Percentiles rank a stretch among this genome's conserved stretches.
Conservation (phyloP, 805 yeast species). For the Tetrapisispora phaffii region DNA sequence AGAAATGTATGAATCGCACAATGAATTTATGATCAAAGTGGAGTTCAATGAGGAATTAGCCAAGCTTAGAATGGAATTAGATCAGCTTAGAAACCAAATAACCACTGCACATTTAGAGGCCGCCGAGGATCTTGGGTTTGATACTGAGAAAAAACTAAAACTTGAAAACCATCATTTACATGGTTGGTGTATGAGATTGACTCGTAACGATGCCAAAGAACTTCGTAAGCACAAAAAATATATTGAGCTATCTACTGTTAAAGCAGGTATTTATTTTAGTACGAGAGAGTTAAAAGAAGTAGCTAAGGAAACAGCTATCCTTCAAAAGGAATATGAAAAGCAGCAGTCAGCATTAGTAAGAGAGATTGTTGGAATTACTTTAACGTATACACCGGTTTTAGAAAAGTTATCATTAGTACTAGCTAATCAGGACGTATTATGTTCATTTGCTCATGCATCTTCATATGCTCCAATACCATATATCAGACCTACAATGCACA, state of each 20-base stretch:
- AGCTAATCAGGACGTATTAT: conserved; percentile 73
- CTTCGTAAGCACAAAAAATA: conserved; percentile 51
- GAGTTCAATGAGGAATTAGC: conserved; percentile 77
- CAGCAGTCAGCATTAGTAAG: conserved; percentile 72
- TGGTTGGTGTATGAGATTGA: conserved; percentile 92
- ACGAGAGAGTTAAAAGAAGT: conserved; percentile 53
- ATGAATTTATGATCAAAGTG: conserved; percentile 74
- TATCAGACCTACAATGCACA: conserved; percentile 60
- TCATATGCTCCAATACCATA: conserved; percentile 78
- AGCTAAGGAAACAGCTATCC: conserved; percentile 46
- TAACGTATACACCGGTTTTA: conserved; percentile 73
- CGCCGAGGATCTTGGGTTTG: conserved; percentile 70
- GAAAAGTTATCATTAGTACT: conserved; percentile 54
- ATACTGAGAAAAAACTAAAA: conserved; percentile 79
- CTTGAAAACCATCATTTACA: conserved; percentile 78
- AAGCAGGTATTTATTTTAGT: conserved; percentile 91
- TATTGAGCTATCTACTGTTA: conserved; percentile 78
- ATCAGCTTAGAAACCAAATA: conserved; percentile 44
- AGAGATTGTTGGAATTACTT: conserved; percentile 71
- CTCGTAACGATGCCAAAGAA: conserved; percentile 79
- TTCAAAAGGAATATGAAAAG: conserved; percentile 56
- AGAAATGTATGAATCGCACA: conserved; percentile 64
- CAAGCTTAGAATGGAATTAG: conserved; percentile 48
- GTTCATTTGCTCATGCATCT: conserved; percentile 75
- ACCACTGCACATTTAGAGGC: conserved; percentile 49